Conservation (phyloP, 1,139 yeast species). For the Lodderomyces beijingensis region DNA sequence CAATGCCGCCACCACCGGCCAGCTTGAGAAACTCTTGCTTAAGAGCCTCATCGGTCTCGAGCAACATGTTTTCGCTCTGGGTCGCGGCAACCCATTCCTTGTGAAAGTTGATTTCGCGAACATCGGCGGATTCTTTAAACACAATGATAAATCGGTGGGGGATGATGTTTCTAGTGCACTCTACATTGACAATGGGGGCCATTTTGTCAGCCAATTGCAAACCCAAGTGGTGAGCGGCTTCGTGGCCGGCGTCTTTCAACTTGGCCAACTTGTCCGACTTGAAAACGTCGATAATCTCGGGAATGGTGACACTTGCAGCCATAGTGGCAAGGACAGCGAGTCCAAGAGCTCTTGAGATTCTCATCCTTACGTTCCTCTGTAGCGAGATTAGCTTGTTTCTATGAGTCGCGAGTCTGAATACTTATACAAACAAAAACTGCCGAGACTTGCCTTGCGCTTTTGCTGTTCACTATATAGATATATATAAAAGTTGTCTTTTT, state of each 20-base stretch:
- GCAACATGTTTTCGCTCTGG: too few species aligned
- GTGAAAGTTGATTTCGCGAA: constrained; percentile 55
- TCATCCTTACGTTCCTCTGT: too few species aligned
- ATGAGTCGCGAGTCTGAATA: too few species aligned
- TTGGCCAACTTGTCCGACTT: constrained; percentile 9
- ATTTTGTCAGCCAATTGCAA: constrained; percentile 19
- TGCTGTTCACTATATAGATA: too few species aligned
- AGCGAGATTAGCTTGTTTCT: too few species aligned
- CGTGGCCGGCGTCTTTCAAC: constrained; percentile 13
- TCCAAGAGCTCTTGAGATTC: constrained; percentile 47
- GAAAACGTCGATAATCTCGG: too few species aligned
- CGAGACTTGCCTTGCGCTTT: too few species aligned
- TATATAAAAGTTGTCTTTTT: too few species aligned
- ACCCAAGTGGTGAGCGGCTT: constrained; percentile 14
- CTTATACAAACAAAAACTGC: too few species aligned
- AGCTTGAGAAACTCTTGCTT: too few species aligned
- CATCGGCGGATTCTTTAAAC: constrained; percentile 24
- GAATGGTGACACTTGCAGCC: constrained; percentile 6
- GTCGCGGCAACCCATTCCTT: constrained; percentile 50
- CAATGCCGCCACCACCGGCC: too few species aligned
- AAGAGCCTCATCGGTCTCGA: too few species aligned
- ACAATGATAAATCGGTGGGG: constrained; percentile 45
- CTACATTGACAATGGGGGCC: constrained; percentile 41
- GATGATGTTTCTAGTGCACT: constrained; percentile 44
- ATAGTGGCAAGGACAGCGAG: constrained; percentile 48